Base-by-base conservation (phyloP, 2,329 filamentous ascomycete species). In the Monosporascus cannonballus region DNA sequence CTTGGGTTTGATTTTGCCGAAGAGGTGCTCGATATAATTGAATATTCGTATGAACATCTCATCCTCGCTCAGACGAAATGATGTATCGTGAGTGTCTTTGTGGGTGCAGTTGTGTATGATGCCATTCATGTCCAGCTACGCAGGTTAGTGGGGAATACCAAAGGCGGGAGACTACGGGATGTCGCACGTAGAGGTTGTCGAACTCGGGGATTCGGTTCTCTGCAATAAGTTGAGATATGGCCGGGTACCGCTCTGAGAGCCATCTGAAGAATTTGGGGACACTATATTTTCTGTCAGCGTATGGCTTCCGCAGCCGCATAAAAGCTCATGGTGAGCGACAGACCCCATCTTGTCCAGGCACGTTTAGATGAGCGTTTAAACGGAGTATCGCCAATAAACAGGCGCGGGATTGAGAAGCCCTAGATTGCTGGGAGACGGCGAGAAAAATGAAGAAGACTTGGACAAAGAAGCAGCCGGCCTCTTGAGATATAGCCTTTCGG, bases 21-120 rank as follows among this genome's bases (percentile, higher is more conserved):
- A 99, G 50, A 99, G 74, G 75, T 99, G 94, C 72, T 99, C 94
- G 61, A 99, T 99, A 71, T 99, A 99, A 74, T 97, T 97, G 83
- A 99, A 99, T 65, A 99, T 99, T 54, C 91, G 89, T 62, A 99
- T 96, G 69, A 99, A 99, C 94, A 99, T 99, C 72, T 96, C 90
- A 70, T 99, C 93, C 71, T 99, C 95, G 53, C 87, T 93, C 73
- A 97, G 86, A 51, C 94, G 90, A 66, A 95, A 95, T 1, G 90
- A 90, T 4, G 91, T 85, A 68, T 93, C 92, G 67, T 95, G 92
- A 24, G 90, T 87, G 73, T 99, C 93, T 67, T 94, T 96, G 75
- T 99, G 94, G 52, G 94, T 99, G 72, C 94, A 99, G 72, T 99
- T 99, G 73, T 99, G 93, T 66, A 99, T 99, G 70, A 99, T 99